Conservation (phyloP, 768 basidiomycete species). For the Lentinula guzmanii region DNA sequence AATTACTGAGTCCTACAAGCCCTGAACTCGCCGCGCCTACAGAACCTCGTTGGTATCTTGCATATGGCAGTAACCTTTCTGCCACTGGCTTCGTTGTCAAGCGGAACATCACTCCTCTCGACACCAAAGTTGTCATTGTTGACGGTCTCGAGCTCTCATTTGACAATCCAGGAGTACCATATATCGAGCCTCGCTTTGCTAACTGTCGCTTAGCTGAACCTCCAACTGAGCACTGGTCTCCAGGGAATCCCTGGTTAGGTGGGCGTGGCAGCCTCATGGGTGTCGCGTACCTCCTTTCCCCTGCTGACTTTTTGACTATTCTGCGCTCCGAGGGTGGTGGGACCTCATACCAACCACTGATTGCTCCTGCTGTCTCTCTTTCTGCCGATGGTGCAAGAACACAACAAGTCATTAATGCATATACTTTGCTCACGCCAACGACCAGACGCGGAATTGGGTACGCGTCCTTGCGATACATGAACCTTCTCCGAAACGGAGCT, state of each 20-base stretch:
- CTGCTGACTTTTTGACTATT: conserved; percentile 5
- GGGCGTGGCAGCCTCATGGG: conserved; percentile 5
- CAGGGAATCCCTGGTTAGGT: conserved; percentile 4
- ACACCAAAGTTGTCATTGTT: conserved; percentile 3
- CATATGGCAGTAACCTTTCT: conserved; percentile 9
- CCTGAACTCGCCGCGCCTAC: background rate
- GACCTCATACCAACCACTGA: conserved; percentile 4
- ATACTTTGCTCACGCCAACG: background rate
- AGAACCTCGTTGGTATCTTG: conserved; percentile 8
- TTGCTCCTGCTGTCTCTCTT: background rate
- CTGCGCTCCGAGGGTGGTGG: conserved; percentile 6
- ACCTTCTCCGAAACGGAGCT: conserved; percentile 8
- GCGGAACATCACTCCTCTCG: conserved; percentile 7
- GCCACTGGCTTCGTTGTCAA: conserved; percentile 6
- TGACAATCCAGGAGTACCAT: conserved; percentile 8
- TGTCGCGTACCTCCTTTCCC: conserved; percentile 8
- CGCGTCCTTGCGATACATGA: conserved; percentile 8
- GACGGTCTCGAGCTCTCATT: conserved; percentile 6
- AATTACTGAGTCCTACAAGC: background rate
- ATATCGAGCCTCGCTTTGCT: conserved; percentile 7
- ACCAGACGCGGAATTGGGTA: background rate
- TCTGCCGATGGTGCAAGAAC: background rate
- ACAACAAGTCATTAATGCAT: background rate
- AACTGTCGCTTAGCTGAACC: conserved; percentile 1
- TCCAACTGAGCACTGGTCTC: background rate